Base-by-base conservation (phyloP, 2,329 filamentous ascomycete genomes). In the Microcyclospora pomicola region DNA sequence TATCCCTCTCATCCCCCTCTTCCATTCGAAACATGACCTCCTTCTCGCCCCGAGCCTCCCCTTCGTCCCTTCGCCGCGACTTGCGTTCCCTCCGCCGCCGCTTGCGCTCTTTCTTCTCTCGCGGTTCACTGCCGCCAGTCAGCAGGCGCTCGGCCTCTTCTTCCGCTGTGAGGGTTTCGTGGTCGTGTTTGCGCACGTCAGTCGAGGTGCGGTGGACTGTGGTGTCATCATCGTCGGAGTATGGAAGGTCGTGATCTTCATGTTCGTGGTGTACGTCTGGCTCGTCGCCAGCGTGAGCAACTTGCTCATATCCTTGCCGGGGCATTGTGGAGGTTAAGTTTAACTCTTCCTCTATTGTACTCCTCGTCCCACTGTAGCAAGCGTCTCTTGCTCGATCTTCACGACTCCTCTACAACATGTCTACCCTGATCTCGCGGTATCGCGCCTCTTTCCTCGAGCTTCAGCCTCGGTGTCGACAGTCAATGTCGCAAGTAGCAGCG, bases 11-110 rank as follows among this genome's bases (percentile, higher is more conserved):
- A 75, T 64, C 50, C 79, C 85, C 84, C 55, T 86, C 80, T 59
- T 95, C 87, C 80, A 88, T 84, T 62, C 91, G 82, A 58, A 84
- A 87, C 78, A 93, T 83, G 52, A 92, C 65, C 58, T 78, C 74
- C 29, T 80, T 78, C 47, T 83, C 77, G 77, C 42, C 63, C 49
- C 68, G 59, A 53, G 72, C 57, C 46, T 61, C 65, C 44, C 69
- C 68, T 61, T 42, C 54, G 47, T 42, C 53, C 45, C 32, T 45
- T 42, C 43, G 53, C 37, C 40, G 33, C 27, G 32, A 48, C 46
- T 50, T 47, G 42, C 44, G 37, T 40, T 16, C 37, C 40, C 32
- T 38, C 47, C 40, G 37, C 35, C 46, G 37, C 48, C 45, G 32
- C 42, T 42, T 36, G 29, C 32, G 42, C 24, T 38, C 39, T 31